Conservation (phyloP, 495 filamentous ascomycete genomes). For the Lichenothelia convexa region DNA sequence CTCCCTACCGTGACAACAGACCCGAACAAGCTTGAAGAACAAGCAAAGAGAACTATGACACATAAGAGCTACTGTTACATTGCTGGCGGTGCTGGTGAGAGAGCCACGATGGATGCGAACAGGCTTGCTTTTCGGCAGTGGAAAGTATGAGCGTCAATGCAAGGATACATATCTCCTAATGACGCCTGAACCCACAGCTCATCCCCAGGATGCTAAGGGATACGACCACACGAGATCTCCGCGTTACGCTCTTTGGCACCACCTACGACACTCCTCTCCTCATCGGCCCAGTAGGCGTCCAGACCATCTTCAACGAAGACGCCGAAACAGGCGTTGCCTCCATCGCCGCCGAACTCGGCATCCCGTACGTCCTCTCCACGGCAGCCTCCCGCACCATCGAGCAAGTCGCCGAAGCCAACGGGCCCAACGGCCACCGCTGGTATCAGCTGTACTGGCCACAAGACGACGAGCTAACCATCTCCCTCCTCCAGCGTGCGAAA, state of each 20-base stretch:
- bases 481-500: slow-evolving; percentile 43
- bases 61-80: slow-evolving; percentile 33
- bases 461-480: slow-evolving; percentile 38
- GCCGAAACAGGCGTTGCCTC: slow-evolving; percentile 31
- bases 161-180: not conserved
- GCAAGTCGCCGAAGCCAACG: slow-evolving; percentile 25
- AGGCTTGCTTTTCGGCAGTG: slow-evolving; percentile 45
- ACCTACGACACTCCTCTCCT: slow-evolving; percentile 13
- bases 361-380: slow-evolving; percentile 37
- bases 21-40: slow-evolving; percentile 38
- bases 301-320: slow-evolving; percentile 15
- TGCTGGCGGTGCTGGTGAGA: slow-evolving; percentile 44
- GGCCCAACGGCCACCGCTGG: slow-evolving; percentile 21
- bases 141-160: slow-evolving; percentile 24
- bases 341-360: slow-evolving; percentile 31
- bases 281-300: slow-evolving; percentile 19
- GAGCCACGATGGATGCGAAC: slow-evolving; percentile 47
- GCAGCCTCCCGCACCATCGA: slow-evolving; percentile 24
- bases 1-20: slow-evolving; percentile 39
- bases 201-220: slow-evolving; percentile 22
- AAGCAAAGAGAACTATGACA: slow-evolving; percentile 31
- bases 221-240: slow-evolving; percentile 17
- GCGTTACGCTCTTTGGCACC: slow-evolving; percentile 13
- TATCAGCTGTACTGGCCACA: slow-evolving; percentile 56
- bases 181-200: not conserved